These are phyloP conservation scores for Papilionanthe hybrid DNA, from an alignment of 116 monocot species.

Conservation along the genomic window DNA sequence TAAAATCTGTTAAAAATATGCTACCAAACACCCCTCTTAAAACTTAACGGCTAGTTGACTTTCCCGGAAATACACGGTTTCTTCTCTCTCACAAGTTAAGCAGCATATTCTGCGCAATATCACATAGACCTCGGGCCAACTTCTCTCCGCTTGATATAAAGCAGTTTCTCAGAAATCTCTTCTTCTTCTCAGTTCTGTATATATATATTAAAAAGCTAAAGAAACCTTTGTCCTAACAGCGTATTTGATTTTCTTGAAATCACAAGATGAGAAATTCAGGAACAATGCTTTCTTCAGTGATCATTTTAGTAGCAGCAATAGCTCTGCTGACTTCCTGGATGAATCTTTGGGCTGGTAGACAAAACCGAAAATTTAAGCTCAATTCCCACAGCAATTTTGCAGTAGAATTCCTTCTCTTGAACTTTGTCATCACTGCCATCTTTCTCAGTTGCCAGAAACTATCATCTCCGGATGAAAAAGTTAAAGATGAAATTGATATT, in stretches of 20 bases:
- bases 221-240: too few species aligned
- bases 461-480: not conserved
- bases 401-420: not conserved
- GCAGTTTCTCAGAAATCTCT: not conserved
- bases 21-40: too few species aligned
- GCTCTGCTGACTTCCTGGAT: not conserved
- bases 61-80: not conserved
- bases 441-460: not conserved
- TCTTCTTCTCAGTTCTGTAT: not conserved
- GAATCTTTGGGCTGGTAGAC: not conserved
- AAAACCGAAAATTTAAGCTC: not conserved
- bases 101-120: too few species aligned
- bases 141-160: not conserved
- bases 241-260: not conserved
- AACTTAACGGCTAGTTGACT: not conserved
- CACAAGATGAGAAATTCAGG: not conserved
- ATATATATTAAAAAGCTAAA: too few species aligned
- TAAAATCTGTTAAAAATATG: too few species aligned
- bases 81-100: not conserved
- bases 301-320: not conserved
- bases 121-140: not conserved
- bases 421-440: conserved; percentile 3
- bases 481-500: not conserved
- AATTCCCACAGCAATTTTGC: not conserved
- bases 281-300: not conserved